Conservation (phyloP, 1,284 basidiomycete genomes). For the Puccinia hordei region DNA sequence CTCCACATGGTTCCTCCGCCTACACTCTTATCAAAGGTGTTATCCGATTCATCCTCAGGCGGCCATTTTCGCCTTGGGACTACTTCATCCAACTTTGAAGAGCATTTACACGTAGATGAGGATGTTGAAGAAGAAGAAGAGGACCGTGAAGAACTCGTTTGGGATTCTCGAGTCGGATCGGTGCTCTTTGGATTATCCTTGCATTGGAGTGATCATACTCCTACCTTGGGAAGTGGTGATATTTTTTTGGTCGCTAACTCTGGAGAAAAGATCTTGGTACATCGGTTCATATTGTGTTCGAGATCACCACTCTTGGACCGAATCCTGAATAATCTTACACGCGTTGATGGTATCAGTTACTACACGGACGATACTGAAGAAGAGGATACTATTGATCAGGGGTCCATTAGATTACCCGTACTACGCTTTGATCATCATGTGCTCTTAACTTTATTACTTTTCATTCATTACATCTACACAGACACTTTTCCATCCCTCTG, state of each 20-base stretch:
- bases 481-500: constrained; percentile 80
- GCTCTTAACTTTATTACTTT: constrained; percentile 71
- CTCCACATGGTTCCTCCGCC: constrained; percentile 23
- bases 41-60: background rate
- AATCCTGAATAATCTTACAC: constrained; percentile 44
- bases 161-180: constrained; percentile 64
- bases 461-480: constrained; percentile 83
- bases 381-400: constrained; percentile 38
- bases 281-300: constrained; percentile 69
- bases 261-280: constrained; percentile 66
- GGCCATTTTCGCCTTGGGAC: background rate
- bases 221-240: constrained; percentile 66
- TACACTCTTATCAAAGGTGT: background rate
- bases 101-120: constrained; percentile 56
- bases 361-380: constrained; percentile 22
- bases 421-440: constrained; percentile 62
- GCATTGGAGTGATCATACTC: constrained; percentile 54
- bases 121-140: constrained; percentile 26
- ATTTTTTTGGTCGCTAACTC: constrained; percentile 63
- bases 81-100: constrained; percentile 52
- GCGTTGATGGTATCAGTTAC: constrained; percentile 15
- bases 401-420: constrained; percentile 49
- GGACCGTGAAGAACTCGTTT: constrained; percentile 48
- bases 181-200: constrained; percentile 62
- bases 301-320: constrained; percentile 65